Evolutionary conservation across 441 rosid species (phyloP), one percentile per base, ranked within the genome.

Genomic region (Euphorbia corollata): DNA sequence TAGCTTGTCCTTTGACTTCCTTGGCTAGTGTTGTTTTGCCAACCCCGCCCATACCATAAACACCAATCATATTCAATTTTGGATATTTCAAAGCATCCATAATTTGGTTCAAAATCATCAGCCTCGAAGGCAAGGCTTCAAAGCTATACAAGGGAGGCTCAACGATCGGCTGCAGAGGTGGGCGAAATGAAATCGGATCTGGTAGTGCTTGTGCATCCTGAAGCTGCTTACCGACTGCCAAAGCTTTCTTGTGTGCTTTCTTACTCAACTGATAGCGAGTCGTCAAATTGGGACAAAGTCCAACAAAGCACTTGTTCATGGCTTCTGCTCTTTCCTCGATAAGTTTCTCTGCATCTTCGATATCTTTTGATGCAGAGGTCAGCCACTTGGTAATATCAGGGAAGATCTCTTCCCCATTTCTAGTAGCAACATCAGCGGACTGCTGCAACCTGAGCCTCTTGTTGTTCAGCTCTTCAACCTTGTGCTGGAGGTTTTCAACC

Each of bases 21-120:
- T 50, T 50, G 2, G 55, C 55, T 15, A 50, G 55, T 7, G 7
- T 50, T 16, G 55, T 50, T n/a, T 50, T 50, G 7, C 55, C 55
- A 50, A 50, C n/a, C 1, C 32, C 36, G 27, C 36, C 36, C 34
- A 23, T 58, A 5, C 61, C 61, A 27, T 58, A 27, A 13, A 58
- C 61, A 0, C 61, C 61, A 0, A 58, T 58, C 0, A 58, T 24
- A 2, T 2, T 58, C 32, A 58, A 32, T 12, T 58, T 58, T 23
- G 61, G 61, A 58, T 58, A 38, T 15, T 58, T 58, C 34, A 58
- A 3, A 13, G 61, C 61, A 23, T 58, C 61, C 61, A 58, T 58
- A 30, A 58, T 30, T 24, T 27, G 36, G 18, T 58, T 11, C 38
- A 58, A 58, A n/a, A 58, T 58, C 61, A 30, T 5, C 61, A 58